A percentile compares a stretch with the other conserved stretches of the same genome.
Conservation (phyloP, 1,284 basidiomycete species). For the Apiotrichum domesticum region DNA sequence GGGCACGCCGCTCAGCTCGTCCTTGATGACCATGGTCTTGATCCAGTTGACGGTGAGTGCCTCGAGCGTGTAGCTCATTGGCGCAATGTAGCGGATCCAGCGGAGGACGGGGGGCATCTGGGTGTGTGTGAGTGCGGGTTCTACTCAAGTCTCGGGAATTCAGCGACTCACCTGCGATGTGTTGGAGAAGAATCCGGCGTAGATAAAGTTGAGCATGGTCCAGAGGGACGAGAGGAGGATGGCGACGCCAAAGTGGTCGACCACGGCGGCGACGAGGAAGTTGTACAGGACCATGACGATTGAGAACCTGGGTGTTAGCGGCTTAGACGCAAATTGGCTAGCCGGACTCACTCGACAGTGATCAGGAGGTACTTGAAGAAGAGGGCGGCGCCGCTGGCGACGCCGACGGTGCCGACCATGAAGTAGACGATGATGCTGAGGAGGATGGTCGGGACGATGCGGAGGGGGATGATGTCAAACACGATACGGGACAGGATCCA, state of each 20-base stretch:
- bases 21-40: slow-evolving; percentile 70
- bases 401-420: slow-evolving; percentile 63
- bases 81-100: slow-evolving; percentile 67
- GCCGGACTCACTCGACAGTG: slow-evolving; percentile 52
- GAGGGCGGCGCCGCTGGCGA: slow-evolving; percentile 56
- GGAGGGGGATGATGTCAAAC: slow-evolving; percentile 94
- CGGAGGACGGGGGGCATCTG: slow-evolving; percentile 71
- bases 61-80: slow-evolving; percentile 60
- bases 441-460: slow-evolving; percentile 86
- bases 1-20: slow-evolving; percentile 71
- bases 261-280: slow-evolving; percentile 72
- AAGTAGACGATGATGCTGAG: slow-evolving; percentile 94
- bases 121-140: too few species aligned
- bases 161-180: slow-evolving; percentile 48
- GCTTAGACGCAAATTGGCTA: too few species aligned
- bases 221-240: slow-evolving; percentile 66
- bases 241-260: slow-evolving; percentile 78
- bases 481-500: slow-evolving; percentile 88
- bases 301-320: slow-evolving; percentile 50
- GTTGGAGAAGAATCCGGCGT: slow-evolving; percentile 68
- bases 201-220: slow-evolving; percentile 71
- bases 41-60: slow-evolving; percentile 85
- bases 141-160: too few species aligned
- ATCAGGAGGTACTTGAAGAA: slow-evolving; percentile 81
- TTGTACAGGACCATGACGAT: slow-evolving; percentile 85